Base-by-base conservation (phyloP, 164 flowering plant genomes). In the Euptelea pleiosperma region DNA sequence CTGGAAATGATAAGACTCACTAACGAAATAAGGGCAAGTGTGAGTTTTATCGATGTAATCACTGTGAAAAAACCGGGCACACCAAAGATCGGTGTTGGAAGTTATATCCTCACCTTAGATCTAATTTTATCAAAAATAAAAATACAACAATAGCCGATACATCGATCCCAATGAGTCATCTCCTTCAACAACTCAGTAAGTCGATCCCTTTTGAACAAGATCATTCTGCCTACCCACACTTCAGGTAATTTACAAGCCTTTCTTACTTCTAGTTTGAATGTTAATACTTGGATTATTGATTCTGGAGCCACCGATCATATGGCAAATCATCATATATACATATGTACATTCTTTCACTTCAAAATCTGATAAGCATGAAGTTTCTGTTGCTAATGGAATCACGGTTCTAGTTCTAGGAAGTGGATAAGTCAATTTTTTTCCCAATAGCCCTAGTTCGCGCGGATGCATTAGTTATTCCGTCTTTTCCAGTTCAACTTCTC, bases 201-300 rank as follows among this genome's bases (percentile, higher is more conserved):
- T 4, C 36, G 0, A 28, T 50, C 9, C 29, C 54, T 28, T 50
- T 6, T 50, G 21, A 29, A 29, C 16, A 28, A 29, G n/a, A 19
- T 50, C 36, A 30, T 3, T 30, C 22, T n/a, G 5, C 10, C 8
- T 52, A 49, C n/a, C n/a, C n/a, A n/a, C n/a, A n/a, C n/a, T n/a
- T n/a, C n/a, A n/a, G n/a, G n/a, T n/a, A n/a, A n/a, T 25, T 6
- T 29, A 3, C 4, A 28, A 3, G 53, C 53, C 18, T 41, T 9
- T 25, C 51, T 47, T 41, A 41, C 45, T 41, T 41, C 45, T 5
- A 9, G n/a, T 16, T 41, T 16, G 10, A 41, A 41, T 9, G 45
- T 15, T 41, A 41, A 41, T 41, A 9, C 45, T 41, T 41, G 45
- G 45, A 41, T 41, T 41, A 41, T 41, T n/a, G n/a, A n/a, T n/a